phyloP scores from a whole-genome alignment of 2,329 filamentous ascomycete genomes.

The Parasarocladium wereldwijsianum region DNA sequence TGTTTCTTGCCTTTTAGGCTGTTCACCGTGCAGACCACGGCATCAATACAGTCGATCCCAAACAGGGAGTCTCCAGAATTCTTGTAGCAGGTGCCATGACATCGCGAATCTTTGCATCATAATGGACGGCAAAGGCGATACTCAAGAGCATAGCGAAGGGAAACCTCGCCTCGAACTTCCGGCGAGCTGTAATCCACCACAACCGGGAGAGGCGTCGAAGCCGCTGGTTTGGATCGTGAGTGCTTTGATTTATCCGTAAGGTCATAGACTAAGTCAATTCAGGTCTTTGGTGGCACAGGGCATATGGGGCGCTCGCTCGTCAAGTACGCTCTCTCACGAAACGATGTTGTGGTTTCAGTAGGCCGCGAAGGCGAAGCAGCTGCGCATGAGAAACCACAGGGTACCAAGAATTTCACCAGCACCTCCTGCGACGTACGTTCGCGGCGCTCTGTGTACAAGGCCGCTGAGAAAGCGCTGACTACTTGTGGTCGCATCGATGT shows the following conservation, averaged over 20 bases:
- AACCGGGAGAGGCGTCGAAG: constrained; percentile 53
- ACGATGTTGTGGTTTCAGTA: constrained; percentile 75
- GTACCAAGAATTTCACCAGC: constrained; percentile 60
- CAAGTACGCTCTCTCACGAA: constrained; percentile 63
- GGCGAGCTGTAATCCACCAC: constrained; percentile 73
- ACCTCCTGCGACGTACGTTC: constrained; percentile 84
- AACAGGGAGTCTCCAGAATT: too few species aligned
- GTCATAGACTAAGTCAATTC: constrained; percentile 5
- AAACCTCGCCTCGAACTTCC: constrained; percentile 46
- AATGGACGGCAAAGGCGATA: constrained; percentile 14
- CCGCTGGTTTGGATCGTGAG: constrained; percentile 81
- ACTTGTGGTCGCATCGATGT: constrained; percentile 76
- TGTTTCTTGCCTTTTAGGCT: too few species aligned
- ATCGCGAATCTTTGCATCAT: too few species aligned
- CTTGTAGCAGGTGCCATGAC: too few species aligned
- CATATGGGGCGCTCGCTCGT: constrained; percentile 90
- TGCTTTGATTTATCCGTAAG: constrained; percentile 7
- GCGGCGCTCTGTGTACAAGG: constrained; percentile 58
- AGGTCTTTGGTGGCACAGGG: constrained; percentile 93
- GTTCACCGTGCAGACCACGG: too few species aligned
- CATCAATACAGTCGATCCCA: too few species aligned
- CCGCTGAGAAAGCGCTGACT: constrained; percentile 54
- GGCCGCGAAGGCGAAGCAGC: constrained; percentile 70
- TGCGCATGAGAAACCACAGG: constrained; percentile 54
- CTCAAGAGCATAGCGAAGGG: constrained; percentile 12